Evolutionary conservation across 2,329 filamentous ascomycete species (phyloP).

Genomic region (Penicillium sp.): DNA sequence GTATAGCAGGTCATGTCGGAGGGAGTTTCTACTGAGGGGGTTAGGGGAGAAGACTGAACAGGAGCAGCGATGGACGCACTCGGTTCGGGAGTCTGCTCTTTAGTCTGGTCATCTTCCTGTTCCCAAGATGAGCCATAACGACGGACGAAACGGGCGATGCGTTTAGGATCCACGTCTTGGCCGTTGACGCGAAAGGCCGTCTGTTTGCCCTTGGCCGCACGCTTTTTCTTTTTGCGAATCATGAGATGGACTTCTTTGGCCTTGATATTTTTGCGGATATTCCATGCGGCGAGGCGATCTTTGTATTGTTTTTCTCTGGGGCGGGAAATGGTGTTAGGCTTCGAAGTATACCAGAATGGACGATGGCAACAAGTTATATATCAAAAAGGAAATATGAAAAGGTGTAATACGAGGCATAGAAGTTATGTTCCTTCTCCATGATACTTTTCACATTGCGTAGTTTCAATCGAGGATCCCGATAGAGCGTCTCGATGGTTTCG

Average conservation of each 20-base stretch:
- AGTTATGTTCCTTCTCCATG: slow-evolving; percentile 35
- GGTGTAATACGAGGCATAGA: slow-evolving; percentile 31
- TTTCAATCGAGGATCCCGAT: slow-evolving; percentile 33
- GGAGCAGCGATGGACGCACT: slow-evolving; percentile 19
- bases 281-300: slow-evolving; percentile 35
- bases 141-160: slow-evolving; percentile 32
- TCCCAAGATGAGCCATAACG: slow-evolving; percentile 29
- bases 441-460: slow-evolving; percentile 34
- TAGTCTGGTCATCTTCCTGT: slow-evolving; percentile 16
- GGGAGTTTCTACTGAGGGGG: slow-evolving; percentile 26
- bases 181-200: slow-evolving; percentile 34
- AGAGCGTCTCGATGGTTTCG: slow-evolving; percentile 32
- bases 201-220: slow-evolving; percentile 34
- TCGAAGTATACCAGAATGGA: no score
- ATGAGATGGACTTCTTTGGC: slow-evolving; percentile 35
- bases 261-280: slow-evolving; percentile 37
- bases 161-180: slow-evolving; percentile 32
- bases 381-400: slow-evolving; percentile 4
- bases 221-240: slow-evolving; percentile 36
- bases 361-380: slow-evolving; percentile 1
- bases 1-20: slow-evolving; percentile 38
- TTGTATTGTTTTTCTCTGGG: slow-evolving; percentile 38
- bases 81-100: slow-evolving; percentile 30
- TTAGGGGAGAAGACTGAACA: not conserved
- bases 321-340: slow-evolving; percentile 11